Evolutionary conservation across 2,329 filamentous ascomycete species (phyloP).

Genomic region (Fusarium sp.): DNA sequence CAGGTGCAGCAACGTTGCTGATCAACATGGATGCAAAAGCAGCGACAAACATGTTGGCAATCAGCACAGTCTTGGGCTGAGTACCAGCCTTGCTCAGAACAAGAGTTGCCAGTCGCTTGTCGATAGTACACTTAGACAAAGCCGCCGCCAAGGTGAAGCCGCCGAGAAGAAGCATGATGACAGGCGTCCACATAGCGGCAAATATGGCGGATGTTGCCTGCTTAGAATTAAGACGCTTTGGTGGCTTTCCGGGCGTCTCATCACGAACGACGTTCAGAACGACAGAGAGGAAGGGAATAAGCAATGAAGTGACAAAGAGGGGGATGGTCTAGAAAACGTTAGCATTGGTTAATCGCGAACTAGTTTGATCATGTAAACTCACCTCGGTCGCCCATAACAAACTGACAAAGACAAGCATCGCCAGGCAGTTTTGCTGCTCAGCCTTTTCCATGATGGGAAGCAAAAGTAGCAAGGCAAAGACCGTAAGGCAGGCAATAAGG

Average conservation of each 20-base stretch:
- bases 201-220: slow-evolving; percentile 88
- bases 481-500: slow-evolving; percentile 74
- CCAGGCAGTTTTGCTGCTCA: slow-evolving; percentile 96
- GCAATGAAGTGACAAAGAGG: slow-evolving; percentile 93
- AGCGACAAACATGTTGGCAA: slow-evolving; percentile 99
- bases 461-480: slow-evolving; percentile 81
- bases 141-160: slow-evolving; percentile 97
- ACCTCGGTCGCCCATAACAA: slow-evolving; percentile 97
- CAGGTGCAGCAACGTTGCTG: slow-evolving; percentile 96
- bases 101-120: slow-evolving; percentile 96
- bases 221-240: slow-evolving; percentile 81
- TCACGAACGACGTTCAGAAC: slow-evolving; percentile 85
- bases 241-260: slow-evolving; percentile 69
- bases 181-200: slow-evolving; percentile 97
- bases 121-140: slow-evolving; percentile 96
- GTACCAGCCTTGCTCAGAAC: slow-evolving; percentile 97
- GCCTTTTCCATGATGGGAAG: slow-evolving; percentile 86
- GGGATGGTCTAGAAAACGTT: slow-evolving; percentile 78
- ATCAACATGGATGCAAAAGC: slow-evolving; percentile 99
- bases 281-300: slow-evolving; percentile 94
- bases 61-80: slow-evolving; percentile 84
- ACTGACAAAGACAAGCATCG: slow-evolving; percentile 93
- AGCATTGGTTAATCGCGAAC: slow-evolving; percentile 13
- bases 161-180: slow-evolving; percentile 97
- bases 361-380: slow-evolving; percentile 47